Evolutionary conservation across 2,329 filamentous ascomycete species (phyloP), one percentile per base, ranked within the genome.

Genomic region (Paraconiothyrium sp.): DNA sequence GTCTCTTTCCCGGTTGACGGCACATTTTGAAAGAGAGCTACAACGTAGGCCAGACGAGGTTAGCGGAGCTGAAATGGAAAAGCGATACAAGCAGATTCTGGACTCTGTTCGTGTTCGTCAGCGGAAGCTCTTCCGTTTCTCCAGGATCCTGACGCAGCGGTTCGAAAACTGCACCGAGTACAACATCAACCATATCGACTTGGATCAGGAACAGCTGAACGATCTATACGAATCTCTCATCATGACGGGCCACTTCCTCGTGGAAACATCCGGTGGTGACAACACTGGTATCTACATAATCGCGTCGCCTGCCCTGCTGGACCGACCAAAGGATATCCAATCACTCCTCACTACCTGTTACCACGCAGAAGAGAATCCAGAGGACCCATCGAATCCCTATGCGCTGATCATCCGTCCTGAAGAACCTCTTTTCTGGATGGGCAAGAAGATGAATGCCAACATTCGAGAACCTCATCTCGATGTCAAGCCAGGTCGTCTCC

Each of bases 81-180:
- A 97, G 82, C 89, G 95, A 49, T 99, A 98, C 84, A 98, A 97
- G 80, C 91, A 93, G 64, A 93, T 94, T 65, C 83, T 99, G 2
- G 95, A 99, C 77, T 98, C 95, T 0, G 96, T 98, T 24, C 93
- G 95, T 72, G 94, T 98, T 60, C 89, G 95, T 24, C 95, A 99
- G 79, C 88, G 95, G 78, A 98, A 98, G 87, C 85, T 99, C 65
- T 97, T 98, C 76, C 92, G 95, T 62, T 98, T 98, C 79, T 95
- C 92, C 20, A 88, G 93, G 67, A 92, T 97, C 76, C 80, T 99
- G 58, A 94, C 92, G 70, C 92, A 97, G 74, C 89, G 94, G 61
- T 99, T 99, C 73, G 95, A 99, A 78, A 98, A 99, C 74, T 92
- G 92, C 5, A 97, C 93, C 10, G 95, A 99, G 78, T 97, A 95